These are phyloP conservation scores for Raddia distichophylla DNA, from an alignment of 176 grass and related monocot species.

Conservation along the genomic window DNA sequence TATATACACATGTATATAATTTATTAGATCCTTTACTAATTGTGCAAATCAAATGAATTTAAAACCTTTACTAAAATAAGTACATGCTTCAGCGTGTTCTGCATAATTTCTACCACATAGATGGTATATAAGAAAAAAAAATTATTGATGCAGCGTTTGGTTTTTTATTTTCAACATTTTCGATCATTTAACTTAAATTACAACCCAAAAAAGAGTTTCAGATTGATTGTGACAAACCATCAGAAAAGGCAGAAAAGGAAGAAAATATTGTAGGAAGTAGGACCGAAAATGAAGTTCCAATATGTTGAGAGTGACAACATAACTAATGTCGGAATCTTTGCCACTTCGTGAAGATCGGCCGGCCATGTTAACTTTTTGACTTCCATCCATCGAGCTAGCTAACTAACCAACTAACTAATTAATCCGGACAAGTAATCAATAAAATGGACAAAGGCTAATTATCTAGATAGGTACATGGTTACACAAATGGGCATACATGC, in stretches of 20 bases:
- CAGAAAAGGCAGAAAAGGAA: background rate
- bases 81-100: no score
- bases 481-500: background rate
- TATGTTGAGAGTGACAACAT: constrained; percentile 11
- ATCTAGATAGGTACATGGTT: background rate
- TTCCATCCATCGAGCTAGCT: background rate
- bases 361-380: background rate
- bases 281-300: constrained; percentile 22
- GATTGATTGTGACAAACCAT: background rate
- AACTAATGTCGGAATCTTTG: constrained; percentile 19
- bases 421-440: background rate
- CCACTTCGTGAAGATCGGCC: background rate
- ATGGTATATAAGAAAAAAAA: background rate
- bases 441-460: background rate
- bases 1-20: no score
- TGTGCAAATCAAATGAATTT: no score
- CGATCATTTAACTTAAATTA: background rate
- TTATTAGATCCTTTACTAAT: no score
- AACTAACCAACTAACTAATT: background rate
- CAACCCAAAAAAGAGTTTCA: background rate
- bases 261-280: background rate
- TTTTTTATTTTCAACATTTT: background rate
- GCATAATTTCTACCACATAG: no score
- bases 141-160: no score
- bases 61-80: no score